These are phyloP conservation scores for Cladosporium sp. DNA, from an alignment of 2,329 filamentous ascomycete species.

Conservation along the genomic window DNA sequence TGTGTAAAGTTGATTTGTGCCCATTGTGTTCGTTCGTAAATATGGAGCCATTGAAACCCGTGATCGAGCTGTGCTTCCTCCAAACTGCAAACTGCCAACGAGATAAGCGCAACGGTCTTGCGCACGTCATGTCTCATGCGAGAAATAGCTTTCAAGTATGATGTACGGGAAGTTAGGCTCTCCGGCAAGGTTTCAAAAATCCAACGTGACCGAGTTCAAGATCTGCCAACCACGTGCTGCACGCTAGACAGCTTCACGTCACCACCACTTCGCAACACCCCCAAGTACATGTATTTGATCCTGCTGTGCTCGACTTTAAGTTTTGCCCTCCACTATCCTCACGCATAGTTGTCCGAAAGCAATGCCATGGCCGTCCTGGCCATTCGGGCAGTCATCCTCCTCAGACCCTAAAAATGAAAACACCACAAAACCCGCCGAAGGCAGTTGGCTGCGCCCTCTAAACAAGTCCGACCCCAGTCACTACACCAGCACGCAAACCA, in stretches of 20 bases:
- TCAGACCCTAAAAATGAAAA: background rate
- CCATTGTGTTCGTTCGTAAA: background rate
- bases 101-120: background rate
- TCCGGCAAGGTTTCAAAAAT: background rate
- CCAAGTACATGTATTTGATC: background rate
- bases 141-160: background rate
- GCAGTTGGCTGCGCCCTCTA: constrained; percentile 16
- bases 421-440: background rate
- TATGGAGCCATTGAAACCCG: background rate
- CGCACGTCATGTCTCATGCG: background rate
- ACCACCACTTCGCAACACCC: background rate
- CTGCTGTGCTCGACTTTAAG: background rate
- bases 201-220: background rate
- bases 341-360: background rate
- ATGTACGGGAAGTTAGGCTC: background rate
- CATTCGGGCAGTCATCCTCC: constrained; percentile 5
- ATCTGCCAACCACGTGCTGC: background rate
- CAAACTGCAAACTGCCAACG: background rate
- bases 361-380: constrained; percentile 18
- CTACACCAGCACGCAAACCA: constrained; percentile 22
- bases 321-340: background rate
- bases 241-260: background rate
- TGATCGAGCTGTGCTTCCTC: background rate
- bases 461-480: constrained; percentile 17
- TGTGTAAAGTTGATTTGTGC: background rate